These are phyloP conservation scores for Phytophthora nicotianae DNA, from an alignment of 352 stramenopile species.

Conservation along the genomic window DNA sequence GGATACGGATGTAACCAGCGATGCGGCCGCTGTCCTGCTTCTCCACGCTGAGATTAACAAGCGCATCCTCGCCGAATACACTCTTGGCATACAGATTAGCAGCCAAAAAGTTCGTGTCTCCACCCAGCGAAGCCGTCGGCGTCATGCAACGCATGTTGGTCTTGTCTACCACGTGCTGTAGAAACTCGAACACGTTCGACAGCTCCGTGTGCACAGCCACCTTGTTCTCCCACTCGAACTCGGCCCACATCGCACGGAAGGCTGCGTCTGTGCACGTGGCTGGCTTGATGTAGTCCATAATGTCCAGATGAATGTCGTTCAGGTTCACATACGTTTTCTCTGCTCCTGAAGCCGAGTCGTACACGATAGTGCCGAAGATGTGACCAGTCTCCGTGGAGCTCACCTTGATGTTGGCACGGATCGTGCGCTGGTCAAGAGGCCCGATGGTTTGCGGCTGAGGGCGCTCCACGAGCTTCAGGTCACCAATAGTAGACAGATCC, in stretches of 20 bases:
- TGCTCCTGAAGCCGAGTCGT: slow-evolving; percentile 94
- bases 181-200: slow-evolving; percentile 96
- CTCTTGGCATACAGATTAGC: slow-evolving; percentile 94
- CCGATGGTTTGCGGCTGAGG: slow-evolving; percentile 98
- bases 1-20: slow-evolving; percentile 98
- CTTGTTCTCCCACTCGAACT: slow-evolving; percentile 99
- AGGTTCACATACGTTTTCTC: slow-evolving; percentile 99
- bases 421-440: slow-evolving; percentile 96
- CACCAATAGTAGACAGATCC: slow-evolving; percentile 98
- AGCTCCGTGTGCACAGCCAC: slow-evolving; percentile 97
- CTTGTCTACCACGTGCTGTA: slow-evolving; percentile 98
- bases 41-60: slow-evolving; percentile 99
- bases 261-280: slow-evolving; percentile 92
- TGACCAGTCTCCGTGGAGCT: slow-evolving; percentile 99
- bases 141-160: slow-evolving; percentile 99
- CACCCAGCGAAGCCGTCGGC: slow-evolving; percentile 88
- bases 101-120: slow-evolving; percentile 93
- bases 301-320: slow-evolving; percentile 99
- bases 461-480: slow-evolving; percentile 99
- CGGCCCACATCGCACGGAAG: slow-evolving; percentile 99
- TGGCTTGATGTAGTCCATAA: slow-evolving; percentile 99
- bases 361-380: slow-evolving; percentile 99
- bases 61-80: slow-evolving; percentile 97
- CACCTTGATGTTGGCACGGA: slow-evolving; percentile 99
- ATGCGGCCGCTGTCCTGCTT: slow-evolving; percentile 98